Percentiles rank a stretch among this genome's conserved stretches.
Conservation (phyloP, 2,329 filamentous ascomycete species). For the Monilinia polystroma region DNA sequence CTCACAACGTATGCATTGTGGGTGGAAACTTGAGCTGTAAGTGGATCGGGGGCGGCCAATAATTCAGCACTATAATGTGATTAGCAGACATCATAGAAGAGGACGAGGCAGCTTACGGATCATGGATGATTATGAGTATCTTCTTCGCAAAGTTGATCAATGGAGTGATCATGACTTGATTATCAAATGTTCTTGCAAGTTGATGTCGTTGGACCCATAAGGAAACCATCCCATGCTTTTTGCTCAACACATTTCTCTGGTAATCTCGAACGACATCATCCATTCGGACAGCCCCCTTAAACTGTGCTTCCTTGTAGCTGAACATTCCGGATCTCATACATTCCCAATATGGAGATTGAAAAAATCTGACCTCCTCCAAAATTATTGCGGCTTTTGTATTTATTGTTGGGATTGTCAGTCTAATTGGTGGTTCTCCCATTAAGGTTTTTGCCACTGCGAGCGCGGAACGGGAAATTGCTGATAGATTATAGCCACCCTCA, state of each 20-base stretch:
- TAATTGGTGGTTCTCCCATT: constrained; percentile 87
- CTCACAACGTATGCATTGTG: constrained; percentile 79
- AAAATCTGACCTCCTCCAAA: constrained; percentile 57
- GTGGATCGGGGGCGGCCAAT: constrained; percentile 62
- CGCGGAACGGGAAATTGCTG: constrained; percentile 88
- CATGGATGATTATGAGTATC: constrained; percentile 84
- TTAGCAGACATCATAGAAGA: constrained; percentile 24
- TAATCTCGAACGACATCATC: constrained; percentile 78
- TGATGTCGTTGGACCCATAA: constrained; percentile 74
- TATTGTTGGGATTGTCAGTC: constrained; percentile 56
- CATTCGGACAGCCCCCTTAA: constrained; percentile 60
- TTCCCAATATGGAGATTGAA: constrained; percentile 75
- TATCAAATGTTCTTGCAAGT: constrained; percentile 75
- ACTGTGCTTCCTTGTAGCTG: constrained; percentile 52
- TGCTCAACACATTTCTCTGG: constrained; percentile 69
- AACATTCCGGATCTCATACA: constrained; percentile 74
- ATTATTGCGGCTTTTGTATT: constrained; percentile 57
- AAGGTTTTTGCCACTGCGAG: constrained; percentile 87
- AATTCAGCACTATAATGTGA: constrained; percentile 60
- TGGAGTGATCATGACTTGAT: constrained; percentile 81
- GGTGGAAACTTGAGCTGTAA: constrained; percentile 72
- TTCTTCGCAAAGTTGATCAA: constrained; percentile 64
- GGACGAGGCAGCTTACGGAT: constrained; percentile 61
- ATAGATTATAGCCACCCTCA: constrained; percentile 93
- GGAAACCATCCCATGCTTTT: constrained; percentile 74